phyloP scores from a whole-genome alignment of 495 filamentous ascomycete genomes.

The Neurospora tetrasperma region DNA sequence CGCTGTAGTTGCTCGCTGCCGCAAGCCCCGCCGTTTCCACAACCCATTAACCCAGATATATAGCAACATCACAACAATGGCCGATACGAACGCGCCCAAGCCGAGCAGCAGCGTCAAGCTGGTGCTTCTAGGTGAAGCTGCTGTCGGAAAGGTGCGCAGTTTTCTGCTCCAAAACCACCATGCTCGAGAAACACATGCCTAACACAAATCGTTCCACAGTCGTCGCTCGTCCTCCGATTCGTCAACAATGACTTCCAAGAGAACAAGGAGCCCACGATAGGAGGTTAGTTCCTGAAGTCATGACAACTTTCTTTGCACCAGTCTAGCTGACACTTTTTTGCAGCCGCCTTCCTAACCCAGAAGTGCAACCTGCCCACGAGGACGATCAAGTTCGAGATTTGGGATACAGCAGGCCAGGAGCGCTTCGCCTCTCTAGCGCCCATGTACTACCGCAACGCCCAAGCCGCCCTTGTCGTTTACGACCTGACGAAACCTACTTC shows the following conservation, averaged over 20 bases:
- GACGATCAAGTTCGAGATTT: conserved; percentile 99
- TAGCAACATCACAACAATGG: conserved; percentile 25
- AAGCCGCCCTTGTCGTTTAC: conserved; percentile 97
- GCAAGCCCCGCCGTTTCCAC: neutral
- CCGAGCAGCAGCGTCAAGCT: conserved; percentile 99
- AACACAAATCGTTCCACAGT: conserved; percentile 42
- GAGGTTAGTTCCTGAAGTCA: conserved; percentile 50
- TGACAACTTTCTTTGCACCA: neutral
- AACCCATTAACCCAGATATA: neutral
- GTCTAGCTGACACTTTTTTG: neutral
- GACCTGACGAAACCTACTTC: conserved; percentile 96
- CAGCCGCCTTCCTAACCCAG: conserved; percentile 96
- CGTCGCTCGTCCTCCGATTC: conserved; percentile 93
- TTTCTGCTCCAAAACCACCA: neutral
- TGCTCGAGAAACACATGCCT: conserved; percentile 7
- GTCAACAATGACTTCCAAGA: conserved; percentile 99
- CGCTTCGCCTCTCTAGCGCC: conserved; percentile 93
- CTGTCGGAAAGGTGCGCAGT: conserved; percentile 82
- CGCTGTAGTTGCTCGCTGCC: neutral
- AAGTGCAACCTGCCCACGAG: conserved; percentile 93
- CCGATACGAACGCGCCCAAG: conserved; percentile 61
- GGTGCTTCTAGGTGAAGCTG: conserved; percentile 91
- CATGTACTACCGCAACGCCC: conserved; percentile 99
- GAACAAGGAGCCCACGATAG: conserved; percentile 99
- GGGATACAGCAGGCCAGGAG: conserved; percentile 98